Base-by-base conservation (phyloP, 139 green algal genomes). In the Spirogloea muscicola region DNA sequence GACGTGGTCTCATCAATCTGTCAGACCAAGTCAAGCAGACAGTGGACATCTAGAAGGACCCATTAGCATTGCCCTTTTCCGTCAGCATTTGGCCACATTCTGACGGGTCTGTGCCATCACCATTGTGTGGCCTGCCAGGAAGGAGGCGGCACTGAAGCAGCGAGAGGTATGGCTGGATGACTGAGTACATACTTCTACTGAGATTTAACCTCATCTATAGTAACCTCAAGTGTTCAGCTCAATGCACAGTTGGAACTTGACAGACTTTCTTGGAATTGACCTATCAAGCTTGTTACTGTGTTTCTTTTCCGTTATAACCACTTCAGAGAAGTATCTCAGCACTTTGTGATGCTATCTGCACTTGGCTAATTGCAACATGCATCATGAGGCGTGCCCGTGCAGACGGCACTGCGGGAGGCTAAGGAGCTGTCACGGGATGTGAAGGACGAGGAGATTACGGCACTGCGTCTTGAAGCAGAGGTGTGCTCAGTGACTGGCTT, bases 401-500 rank as follows among this genome's bases (percentile, higher is more conserved):
- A 79, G 70, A 37, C 42, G 58, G 57, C 62, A 18, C 70, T 79
- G 2, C 55, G 44, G 70, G 70, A 48, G 49, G 33, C 33, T 13
- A 79, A 79, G 70, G 70, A 79, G 18, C 59, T 76, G 58, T 44
- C 27, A 7, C 41, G 39, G 70, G 59, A 72, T 29, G 61, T 79
- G 29, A 79, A 68, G 27, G 58, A 79, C 60, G 70, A 48, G 40
- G 70, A 79, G 51, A 70, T 79, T 16, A 61, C 55, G 13, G n/a
- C 62, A 29, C 70, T 79, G 7, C 25, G 58, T 40, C 39, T 79
- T 13, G 70, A 79, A 27, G 46, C 57, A 1, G 70, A 79, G 70
- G 70, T 79, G 5, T 31, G 25, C 25, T 37, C 10, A 21, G 3
- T 49, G n/a, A n/a, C n/a, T n/a, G n/a, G n/a, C n/a, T n/a, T n/a